A percentile compares a stretch with the other conserved stretches of the same genome.
Evolutionary conservation across 441 rosid genomes (phyloP).

Genomic region (Daphne laureola): DNA sequence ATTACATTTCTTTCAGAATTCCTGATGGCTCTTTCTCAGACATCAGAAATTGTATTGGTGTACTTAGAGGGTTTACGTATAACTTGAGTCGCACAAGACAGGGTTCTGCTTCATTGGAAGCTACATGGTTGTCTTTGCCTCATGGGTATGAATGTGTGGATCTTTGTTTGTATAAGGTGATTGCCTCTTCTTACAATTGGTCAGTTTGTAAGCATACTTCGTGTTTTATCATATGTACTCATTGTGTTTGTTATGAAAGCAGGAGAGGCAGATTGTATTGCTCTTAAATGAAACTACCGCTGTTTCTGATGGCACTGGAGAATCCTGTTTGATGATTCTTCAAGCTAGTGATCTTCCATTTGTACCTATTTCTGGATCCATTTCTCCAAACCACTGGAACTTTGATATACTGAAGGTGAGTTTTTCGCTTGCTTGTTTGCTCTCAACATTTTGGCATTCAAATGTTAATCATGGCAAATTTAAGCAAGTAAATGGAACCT

Average conservation of each 20-base stretch:
- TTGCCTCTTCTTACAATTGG: not conserved
- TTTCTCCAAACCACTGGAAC: constrained; percentile 37
- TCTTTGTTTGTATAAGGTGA: constrained; percentile 80
- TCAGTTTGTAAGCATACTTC: constrained; percentile 12
- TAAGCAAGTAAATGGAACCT: too few relatives aligned
- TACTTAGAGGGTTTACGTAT: constrained; percentile 54
- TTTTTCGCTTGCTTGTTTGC: constrained; percentile 8
- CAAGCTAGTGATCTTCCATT: constrained; percentile 65
- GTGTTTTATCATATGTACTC: not conserved
- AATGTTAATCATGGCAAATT: too few relatives aligned
- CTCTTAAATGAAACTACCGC: constrained; percentile 41
- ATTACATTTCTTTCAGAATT: constrained; percentile 67
- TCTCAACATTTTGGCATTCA: not conserved
- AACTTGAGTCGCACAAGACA: constrained; percentile 24
- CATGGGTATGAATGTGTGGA: constrained; percentile 61
- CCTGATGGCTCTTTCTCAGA: constrained; percentile 45
- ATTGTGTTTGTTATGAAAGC: constrained; percentile 11
- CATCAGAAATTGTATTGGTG: constrained; percentile 51
- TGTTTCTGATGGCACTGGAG: constrained; percentile 48
- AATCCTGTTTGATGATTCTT: constrained; percentile 70
- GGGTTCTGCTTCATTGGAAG: constrained; percentile 55
- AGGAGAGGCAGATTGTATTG: constrained; percentile 72
- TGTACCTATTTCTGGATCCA: constrained; percentile 39
- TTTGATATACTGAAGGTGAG: constrained; percentile 60
- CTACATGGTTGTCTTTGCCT: constrained; percentile 56